Conservation (phyloP, 805 yeast species). For the Lachancea sp. region DNA sequence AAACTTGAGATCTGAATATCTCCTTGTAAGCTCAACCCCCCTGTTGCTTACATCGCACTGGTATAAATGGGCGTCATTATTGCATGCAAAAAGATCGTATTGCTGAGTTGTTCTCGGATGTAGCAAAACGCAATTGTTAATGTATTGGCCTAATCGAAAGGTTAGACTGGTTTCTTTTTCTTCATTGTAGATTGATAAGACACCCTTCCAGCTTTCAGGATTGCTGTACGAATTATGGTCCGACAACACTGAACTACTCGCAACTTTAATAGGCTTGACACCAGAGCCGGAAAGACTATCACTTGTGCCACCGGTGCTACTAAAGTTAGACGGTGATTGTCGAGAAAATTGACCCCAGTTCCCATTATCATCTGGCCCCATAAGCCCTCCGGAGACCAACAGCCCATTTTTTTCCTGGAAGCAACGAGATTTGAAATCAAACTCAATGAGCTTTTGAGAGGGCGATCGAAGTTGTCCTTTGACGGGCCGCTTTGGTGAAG, state of each 20-base stretch:
- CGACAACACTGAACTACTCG: slow-evolving; percentile 24
- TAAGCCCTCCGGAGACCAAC: slow-evolving; percentile 48
- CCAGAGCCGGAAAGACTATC: slow-evolving; percentile 3
- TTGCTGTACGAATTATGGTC: slow-evolving; percentile 30
- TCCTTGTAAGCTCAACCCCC: slow-evolving; percentile 38
- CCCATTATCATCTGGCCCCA: slow-evolving; percentile 35
- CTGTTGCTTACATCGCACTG: slow-evolving; percentile 50
- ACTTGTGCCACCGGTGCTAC: slow-evolving; percentile 1
- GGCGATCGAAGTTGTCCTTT: slow-evolving; percentile 14
- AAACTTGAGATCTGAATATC: slow-evolving; percentile 46
- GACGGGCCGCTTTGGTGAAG: slow-evolving; percentile 4
- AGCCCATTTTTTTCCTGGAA: slow-evolving; percentile 51
- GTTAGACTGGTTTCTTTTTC: slow-evolving; percentile 43
- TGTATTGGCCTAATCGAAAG: slow-evolving; percentile 66
- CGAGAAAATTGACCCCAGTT: slow-evolving; percentile 10
- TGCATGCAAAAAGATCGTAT: slow-evolving; percentile 64
- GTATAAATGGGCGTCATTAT: slow-evolving; percentile 73
- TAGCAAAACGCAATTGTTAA: slow-evolving; percentile 71
- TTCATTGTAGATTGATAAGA: slow-evolving; percentile 38
- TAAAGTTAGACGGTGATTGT: slow-evolving; percentile 1
- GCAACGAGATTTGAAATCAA: slow-evolving; percentile 67
- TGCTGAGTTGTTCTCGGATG: slow-evolving; percentile 39
- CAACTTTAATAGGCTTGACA: slow-evolving; percentile 26
- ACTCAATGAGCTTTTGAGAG: slow-evolving; percentile 37
- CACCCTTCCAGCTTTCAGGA: slow-evolving; percentile 46